A percentile compares a stretch with the other conserved stretches of the same genome.
phyloP scores from a whole-genome alignment of 768 basidiomycete species.

The Agaricus blazei region DNA sequence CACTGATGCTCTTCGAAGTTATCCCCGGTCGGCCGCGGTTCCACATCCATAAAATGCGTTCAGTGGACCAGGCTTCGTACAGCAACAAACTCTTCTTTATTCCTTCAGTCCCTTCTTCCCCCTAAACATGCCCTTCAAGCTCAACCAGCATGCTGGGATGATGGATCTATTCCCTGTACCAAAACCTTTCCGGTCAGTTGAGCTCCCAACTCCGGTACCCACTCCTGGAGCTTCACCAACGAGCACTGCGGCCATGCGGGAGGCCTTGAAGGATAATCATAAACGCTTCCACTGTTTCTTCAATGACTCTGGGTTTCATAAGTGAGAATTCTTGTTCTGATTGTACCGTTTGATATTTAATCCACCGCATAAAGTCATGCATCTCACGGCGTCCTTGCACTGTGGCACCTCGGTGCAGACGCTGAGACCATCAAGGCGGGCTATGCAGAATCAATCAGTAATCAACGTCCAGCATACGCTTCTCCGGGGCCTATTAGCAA shows the following conservation, averaged over 20 bases:
- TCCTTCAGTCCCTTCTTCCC: slow-evolving; percentile 33
- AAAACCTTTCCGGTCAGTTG: not conserved
- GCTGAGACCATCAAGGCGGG: slow-evolving; percentile 29
- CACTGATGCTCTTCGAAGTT: too few species aligned
- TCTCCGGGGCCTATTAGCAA: slow-evolving; percentile 42
- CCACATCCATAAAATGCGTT: too few species aligned
- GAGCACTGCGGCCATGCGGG: slow-evolving; percentile 33
- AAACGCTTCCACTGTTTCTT: slow-evolving; percentile 51
- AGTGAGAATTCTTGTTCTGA: slow-evolving; percentile 19
- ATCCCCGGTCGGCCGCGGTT: too few species aligned
- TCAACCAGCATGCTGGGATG: not conserved
- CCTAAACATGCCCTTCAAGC: not conserved
- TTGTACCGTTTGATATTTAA: slow-evolving; percentile 26
- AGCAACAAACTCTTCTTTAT: too few species aligned
- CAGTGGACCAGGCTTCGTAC: too few species aligned
- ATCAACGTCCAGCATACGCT: slow-evolving; percentile 30
- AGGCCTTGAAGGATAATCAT: slow-evolving; percentile 44
- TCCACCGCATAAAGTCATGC: slow-evolving; percentile 33
- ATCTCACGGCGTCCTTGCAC: slow-evolving; percentile 52
- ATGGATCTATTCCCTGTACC: slow-evolving; percentile 5
- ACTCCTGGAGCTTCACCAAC: slow-evolving; percentile 30
- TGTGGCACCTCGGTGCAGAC: slow-evolving; percentile 57
- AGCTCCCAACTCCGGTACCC: slow-evolving; percentile 4
- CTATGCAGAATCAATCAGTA: slow-evolving; percentile 29
- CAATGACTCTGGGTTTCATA: slow-evolving; percentile 34